Conservation (phyloP, 331 rosid species). For the Quercus tomentella region DNA sequence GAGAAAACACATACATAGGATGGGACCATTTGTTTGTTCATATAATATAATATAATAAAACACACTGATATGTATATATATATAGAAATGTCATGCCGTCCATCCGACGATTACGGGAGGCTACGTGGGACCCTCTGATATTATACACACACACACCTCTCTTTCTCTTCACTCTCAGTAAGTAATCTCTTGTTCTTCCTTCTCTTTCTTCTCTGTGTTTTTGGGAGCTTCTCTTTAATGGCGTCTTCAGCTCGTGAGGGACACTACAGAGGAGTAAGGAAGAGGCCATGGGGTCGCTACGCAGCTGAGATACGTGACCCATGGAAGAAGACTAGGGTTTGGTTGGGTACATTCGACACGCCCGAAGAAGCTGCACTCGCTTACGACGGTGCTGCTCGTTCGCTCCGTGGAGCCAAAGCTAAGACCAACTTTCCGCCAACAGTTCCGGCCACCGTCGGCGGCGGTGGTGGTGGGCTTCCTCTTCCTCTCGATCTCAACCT, state of each 20-base stretch:
- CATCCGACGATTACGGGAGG: slow-evolving; percentile 93
- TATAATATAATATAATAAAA: too few species aligned
- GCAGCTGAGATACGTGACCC: slow-evolving; percentile 98
- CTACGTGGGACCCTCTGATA: slow-evolving; percentile 59
- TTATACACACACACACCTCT: not conserved
- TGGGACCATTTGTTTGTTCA: not conserved
- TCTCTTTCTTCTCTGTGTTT: not conserved
- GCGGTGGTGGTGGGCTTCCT: too few species aligned
- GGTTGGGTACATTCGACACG: slow-evolving; percentile 95
- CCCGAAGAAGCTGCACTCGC: slow-evolving; percentile 95
- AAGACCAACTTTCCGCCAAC: slow-evolving; percentile 70
- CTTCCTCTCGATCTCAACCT: slow-evolving; percentile 59
- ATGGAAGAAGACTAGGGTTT: slow-evolving; percentile 93
- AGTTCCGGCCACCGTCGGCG: slow-evolving; percentile 24
- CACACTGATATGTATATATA: not conserved
- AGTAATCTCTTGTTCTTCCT: not conserved
- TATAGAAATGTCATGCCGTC: slow-evolving; percentile 43
- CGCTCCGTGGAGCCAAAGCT: slow-evolving; percentile 90
- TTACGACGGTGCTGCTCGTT: slow-evolving; percentile 95
- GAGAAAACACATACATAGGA: not conserved
- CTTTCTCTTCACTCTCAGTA: not conserved
- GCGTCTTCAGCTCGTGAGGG: slow-evolving; percentile 58
- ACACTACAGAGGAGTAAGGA: slow-evolving; percentile 84
- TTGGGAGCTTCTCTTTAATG: slow-evolving; percentile 15
- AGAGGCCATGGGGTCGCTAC: slow-evolving; percentile 98